Conservation (phyloP, 495 filamentous ascomycete genomes). For the Halenospora varia region DNA sequence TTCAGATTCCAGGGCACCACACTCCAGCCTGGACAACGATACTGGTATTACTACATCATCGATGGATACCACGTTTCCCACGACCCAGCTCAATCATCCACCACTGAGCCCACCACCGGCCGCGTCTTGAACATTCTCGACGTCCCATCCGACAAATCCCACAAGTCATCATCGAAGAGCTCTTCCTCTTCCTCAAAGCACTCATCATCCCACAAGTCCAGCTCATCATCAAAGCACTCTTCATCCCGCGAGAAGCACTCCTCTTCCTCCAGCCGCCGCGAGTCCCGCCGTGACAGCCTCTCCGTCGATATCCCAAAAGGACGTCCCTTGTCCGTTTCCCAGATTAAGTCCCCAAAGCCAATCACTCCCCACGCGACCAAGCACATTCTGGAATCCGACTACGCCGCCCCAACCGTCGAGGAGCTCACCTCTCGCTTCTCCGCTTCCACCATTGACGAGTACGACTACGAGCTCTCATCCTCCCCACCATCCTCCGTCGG, state of each 20-base stretch:
- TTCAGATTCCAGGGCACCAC: slow-evolving; percentile 89
- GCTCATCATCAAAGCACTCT: slow-evolving; percentile 20
- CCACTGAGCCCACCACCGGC: slow-evolving; percentile 93
- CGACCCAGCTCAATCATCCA: slow-evolving; percentile 86
- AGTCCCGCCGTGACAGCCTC: slow-evolving; percentile 36
- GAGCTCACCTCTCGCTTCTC: slow-evolving; percentile 72
- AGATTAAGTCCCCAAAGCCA: slow-evolving; percentile 89
- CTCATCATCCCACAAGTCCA: slow-evolving; percentile 32
- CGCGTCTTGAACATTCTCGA: slow-evolving; percentile 82
- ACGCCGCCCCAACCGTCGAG: slow-evolving; percentile 62
- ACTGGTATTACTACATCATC: slow-evolving; percentile 99
- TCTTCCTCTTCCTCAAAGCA: slow-evolving; percentile 41
- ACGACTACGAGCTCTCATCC: slow-evolving; percentile 51
- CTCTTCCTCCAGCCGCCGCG: slow-evolving; percentile 23
- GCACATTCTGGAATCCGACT: slow-evolving; percentile 76
- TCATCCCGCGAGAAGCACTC: slow-evolving; percentile 24
- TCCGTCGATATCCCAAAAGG: slow-evolving; percentile 72
- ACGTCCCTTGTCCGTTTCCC: slow-evolving; percentile 77
- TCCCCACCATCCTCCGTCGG: slow-evolving; percentile 68
- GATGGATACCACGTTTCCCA: slow-evolving; percentile 98
- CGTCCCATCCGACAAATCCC: slow-evolving; percentile 43
- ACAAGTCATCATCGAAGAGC: slow-evolving; percentile 43
- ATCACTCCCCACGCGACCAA: slow-evolving; percentile 79
- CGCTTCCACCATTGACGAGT: slow-evolving; percentile 65
- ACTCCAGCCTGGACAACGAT: slow-evolving; percentile 78